Conservation (phyloP, 371 early-diverging fungal species). For the Mucor saturninus region DNA sequence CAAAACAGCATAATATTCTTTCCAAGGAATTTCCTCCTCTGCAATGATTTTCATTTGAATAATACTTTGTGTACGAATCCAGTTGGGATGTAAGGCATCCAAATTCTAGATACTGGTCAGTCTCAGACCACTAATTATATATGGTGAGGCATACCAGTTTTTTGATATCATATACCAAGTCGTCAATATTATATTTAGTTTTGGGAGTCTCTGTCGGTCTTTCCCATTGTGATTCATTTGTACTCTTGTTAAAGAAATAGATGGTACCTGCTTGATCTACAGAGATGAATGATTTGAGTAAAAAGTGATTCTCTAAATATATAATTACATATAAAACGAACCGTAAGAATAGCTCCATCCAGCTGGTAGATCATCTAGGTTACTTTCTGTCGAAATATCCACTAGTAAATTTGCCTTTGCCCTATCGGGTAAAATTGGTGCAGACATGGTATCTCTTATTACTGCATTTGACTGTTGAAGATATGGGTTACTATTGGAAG, state of each 20-base stretch:
- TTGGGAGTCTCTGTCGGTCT: slow-evolving; percentile 7
- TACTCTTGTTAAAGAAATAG: slow-evolving; percentile 57
- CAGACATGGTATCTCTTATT: too few relatives aligned
- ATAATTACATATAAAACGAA: not conserved
- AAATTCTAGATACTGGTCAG: slow-evolving; percentile 20
- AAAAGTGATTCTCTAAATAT: not conserved
- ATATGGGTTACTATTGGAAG: slow-evolving; percentile 15
- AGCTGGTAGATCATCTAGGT: slow-evolving; percentile 15
- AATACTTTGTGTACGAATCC: slow-evolving; percentile 38
- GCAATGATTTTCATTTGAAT: slow-evolving; percentile 49
- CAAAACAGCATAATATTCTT: slow-evolving; percentile 43
- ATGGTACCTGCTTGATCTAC: slow-evolving; percentile 50
- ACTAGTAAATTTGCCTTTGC: slow-evolving; percentile 6
- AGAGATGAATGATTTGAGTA: not conserved
- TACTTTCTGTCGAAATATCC: slow-evolving; percentile 13
- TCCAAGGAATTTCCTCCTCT: slow-evolving; percentile 40
- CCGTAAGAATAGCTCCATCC: slow-evolving; percentile 21
- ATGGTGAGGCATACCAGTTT: slow-evolving; percentile 6
- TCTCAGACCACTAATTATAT: not conserved
- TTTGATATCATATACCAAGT: slow-evolving; percentile 7
- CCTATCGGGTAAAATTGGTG: slow-evolving; percentile 6
- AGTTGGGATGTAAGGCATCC: slow-evolving; percentile 39
- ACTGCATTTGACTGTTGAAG: not conserved
- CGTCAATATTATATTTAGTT: not conserved
- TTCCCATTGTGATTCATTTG: slow-evolving; percentile 59